Evolutionary conservation across 495 filamentous ascomycete species (phyloP).

Genomic region (Chaetomium fimeti): DNA sequence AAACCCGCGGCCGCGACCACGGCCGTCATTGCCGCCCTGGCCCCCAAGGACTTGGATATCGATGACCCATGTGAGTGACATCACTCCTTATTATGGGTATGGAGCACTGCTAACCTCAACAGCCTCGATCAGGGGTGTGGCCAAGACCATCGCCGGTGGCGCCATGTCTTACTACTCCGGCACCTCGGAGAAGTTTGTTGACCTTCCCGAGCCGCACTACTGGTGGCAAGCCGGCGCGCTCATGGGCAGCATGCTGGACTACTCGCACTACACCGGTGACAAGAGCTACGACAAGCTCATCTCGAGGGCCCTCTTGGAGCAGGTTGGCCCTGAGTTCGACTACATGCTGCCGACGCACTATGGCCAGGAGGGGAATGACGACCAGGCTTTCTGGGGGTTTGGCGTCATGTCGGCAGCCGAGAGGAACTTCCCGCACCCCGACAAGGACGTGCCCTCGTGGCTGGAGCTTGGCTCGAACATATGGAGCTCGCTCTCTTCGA

Average conservation of each 20-base stretch:
- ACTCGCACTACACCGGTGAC: slow-evolving; percentile 81
- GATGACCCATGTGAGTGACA: slow-evolving; percentile 40
- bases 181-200: slow-evolving; percentile 57
- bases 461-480: slow-evolving; percentile 54
- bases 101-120: background rate
- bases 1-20: slow-evolving; percentile 32
- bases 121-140: slow-evolving; percentile 52
- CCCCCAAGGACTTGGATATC: slow-evolving; percentile 47
- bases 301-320: slow-evolving; percentile 62
- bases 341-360: slow-evolving; percentile 54
- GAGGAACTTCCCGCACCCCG: slow-evolving; percentile 65
- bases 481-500: slow-evolving; percentile 46
- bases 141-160: slow-evolving; percentile 49
- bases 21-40: slow-evolving; percentile 33
- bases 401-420: slow-evolving; percentile 72
- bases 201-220: slow-evolving; percentile 69
- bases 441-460: slow-evolving; percentile 57
- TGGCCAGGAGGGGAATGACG: slow-evolving; percentile 63
- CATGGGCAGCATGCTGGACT: slow-evolving; percentile 74
- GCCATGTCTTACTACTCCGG: slow-evolving; percentile 67
- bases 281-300: slow-evolving; percentile 67
- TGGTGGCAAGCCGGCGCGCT: slow-evolving; percentile 80
- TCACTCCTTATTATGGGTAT: background rate
- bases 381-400: slow-evolving; percentile 81
- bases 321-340: slow-evolving; percentile 58